Percentiles rank a stretch among this genome's conserved stretches.
Evolutionary conservation across 768 basidiomycete genomes (phyloP).

Genomic region (Dacryopinax spathularia): DNA sequence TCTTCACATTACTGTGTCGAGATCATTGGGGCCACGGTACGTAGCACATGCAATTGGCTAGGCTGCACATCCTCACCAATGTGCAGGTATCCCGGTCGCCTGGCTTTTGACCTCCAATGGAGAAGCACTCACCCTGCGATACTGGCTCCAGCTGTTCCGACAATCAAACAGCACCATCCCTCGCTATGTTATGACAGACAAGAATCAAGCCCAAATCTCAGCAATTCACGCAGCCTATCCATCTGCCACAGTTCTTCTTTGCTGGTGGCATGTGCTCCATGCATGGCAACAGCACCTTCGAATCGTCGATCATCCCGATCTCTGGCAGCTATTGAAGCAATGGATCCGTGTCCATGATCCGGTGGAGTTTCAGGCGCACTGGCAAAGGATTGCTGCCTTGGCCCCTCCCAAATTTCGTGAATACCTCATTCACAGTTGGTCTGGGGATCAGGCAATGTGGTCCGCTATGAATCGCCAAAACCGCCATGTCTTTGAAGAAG

Average conservation of each 20-base stretch:
- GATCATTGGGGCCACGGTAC: not conserved
- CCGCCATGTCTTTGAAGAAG: slow-evolving; percentile 9
- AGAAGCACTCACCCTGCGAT: not conserved
- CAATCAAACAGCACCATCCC: not conserved
- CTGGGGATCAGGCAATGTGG: slow-evolving; percentile 14
- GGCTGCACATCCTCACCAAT: not conserved
- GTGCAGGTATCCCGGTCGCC: not conserved
- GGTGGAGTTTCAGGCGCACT: slow-evolving; percentile 13
- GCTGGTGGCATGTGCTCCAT: slow-evolving; percentile 23
- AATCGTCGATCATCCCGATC: slow-evolving; percentile 7
- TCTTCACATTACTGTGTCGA: not conserved
- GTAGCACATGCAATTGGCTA: not conserved
- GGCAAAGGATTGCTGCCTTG: slow-evolving; percentile 9
- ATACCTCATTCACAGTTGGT: slow-evolving; percentile 17
- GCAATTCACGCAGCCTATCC: not conserved
- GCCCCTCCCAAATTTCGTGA: slow-evolving; percentile 8
- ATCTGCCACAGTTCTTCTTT: not conserved
- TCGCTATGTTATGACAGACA: not conserved
- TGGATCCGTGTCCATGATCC: slow-evolving; percentile 16
- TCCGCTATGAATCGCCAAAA: slow-evolving; percentile 15
- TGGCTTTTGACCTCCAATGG: not conserved
- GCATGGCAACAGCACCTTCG: slow-evolving; percentile 21
- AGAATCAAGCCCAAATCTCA: not conserved
- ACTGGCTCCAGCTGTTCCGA: not conserved
- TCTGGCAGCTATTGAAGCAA: slow-evolving; percentile 17